These are phyloP conservation scores for Lyophyllum atratum DNA, from an alignment of 768 basidiomycete species.

Conservation along the genomic window DNA sequence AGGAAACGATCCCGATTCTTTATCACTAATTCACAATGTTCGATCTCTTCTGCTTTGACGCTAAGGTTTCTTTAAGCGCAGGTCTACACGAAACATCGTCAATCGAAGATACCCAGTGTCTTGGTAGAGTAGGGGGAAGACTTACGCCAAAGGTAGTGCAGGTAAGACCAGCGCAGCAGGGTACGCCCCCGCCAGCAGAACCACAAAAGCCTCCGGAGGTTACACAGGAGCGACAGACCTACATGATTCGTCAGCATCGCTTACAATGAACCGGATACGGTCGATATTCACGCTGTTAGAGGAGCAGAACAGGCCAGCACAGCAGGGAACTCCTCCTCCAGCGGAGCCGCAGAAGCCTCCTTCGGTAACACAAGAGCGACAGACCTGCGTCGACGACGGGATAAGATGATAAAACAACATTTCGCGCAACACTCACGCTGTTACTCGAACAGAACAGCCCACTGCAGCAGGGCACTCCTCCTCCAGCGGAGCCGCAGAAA, in stretches of 20 bases:
- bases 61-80: too few species aligned
- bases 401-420: not conserved
- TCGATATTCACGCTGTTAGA: not conserved
- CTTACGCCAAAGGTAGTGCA: too few species aligned
- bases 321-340: not conserved
- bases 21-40: too few species aligned
- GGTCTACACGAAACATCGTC: too few species aligned
- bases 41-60: too few species aligned
- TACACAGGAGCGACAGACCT: not conserved
- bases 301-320: not conserved
- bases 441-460: not conserved
- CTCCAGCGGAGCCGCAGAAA: not conserved
- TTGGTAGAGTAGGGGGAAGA: too few species aligned
- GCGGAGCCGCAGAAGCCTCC: not conserved
- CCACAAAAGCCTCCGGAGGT: not conserved
- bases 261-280: not conserved
- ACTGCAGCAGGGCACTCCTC: not conserved
- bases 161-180: not conserved
- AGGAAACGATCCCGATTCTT: too few species aligned
- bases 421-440: not conserved
- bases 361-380: not conserved
- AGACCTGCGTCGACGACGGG: not conserved
- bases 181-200: not conserved
- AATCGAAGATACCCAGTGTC: too few species aligned
- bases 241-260: not conserved